A percentile compares a stretch with the other conserved stretches of the same genome.
phyloP scores from a whole-genome alignment of 139 green algal species.

The Dunaliella sp. region DNA sequence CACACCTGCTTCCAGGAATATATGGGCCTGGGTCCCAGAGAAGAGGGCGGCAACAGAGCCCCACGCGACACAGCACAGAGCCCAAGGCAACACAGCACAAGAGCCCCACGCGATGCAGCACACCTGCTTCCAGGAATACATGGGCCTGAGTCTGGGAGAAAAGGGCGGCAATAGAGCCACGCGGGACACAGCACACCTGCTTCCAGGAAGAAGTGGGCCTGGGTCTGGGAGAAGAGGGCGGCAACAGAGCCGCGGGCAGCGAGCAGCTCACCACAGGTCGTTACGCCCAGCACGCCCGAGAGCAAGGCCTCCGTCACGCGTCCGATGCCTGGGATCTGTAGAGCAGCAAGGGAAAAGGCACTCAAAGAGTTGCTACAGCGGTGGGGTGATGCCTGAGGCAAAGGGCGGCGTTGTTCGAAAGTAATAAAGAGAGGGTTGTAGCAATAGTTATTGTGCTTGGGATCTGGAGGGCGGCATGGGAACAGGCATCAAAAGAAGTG shows the following conservation, averaged over 20 bases:
- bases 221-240: constrained; percentile 9
- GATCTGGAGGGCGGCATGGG: no score
- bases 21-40: constrained; percentile 25
- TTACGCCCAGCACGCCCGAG: constrained; percentile 50
- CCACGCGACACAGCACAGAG: constrained; percentile 39
- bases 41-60: constrained; percentile 59
- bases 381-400: no score
- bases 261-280: constrained; percentile 61
- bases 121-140: constrained; percentile 62
- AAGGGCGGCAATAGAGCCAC: constrained; percentile 62
- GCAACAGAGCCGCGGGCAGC: constrained; percentile 69
- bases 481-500: no score
- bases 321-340: constrained; percentile 74
- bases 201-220: constrained; percentile 65
- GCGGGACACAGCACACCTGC: constrained; percentile 36
- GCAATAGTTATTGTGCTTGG: no score
- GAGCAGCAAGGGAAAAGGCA: no score
- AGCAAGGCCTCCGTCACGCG: constrained; percentile 75
- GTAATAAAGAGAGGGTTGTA: no score
- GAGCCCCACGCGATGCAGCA: not conserved
- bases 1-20: constrained; percentile 57
- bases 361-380: no score
- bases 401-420: no score
- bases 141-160: constrained; percentile 12
- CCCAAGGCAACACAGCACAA: not conserved